A percentile compares a stretch with the other conserved stretches of the same genome.
Conservation (phyloP, 2,329 filamentous ascomycete genomes). For the Aspergillus thermomutatus region DNA sequence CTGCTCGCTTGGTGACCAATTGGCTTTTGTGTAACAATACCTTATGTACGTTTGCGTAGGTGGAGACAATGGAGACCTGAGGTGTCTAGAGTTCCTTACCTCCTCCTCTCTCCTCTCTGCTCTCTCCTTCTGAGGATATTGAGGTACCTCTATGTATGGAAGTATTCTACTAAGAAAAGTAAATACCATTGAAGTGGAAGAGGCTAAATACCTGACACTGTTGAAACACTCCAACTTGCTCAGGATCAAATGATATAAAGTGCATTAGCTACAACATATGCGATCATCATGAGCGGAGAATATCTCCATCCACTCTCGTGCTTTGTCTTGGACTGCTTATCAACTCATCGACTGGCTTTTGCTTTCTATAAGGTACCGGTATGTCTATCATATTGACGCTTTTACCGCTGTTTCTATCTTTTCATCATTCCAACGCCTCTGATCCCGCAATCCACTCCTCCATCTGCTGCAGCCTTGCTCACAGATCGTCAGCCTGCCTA, state of each 20-base stretch:
- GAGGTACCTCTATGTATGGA: too few relatives aligned
- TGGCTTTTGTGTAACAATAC: neutral
- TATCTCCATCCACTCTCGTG: neutral
- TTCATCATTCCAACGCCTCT: neutral
- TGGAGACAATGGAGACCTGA: neutral
- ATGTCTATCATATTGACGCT: neutral
- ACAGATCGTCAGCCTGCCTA: conserved; percentile 10
- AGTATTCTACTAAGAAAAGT: too few relatives aligned
- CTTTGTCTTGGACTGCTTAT: neutral
- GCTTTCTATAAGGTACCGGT: neutral
- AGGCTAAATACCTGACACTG: too few relatives aligned
- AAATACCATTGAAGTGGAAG: too few relatives aligned
- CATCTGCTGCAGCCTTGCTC: conserved; percentile 4
- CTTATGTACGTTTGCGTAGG: neutral
- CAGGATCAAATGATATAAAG: too few relatives aligned
- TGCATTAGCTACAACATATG: neutral
- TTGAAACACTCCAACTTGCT: too few relatives aligned
- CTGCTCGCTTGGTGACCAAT: neutral
- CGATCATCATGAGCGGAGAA: neutral
- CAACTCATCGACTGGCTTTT: neutral
- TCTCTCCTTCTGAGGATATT: too few relatives aligned
- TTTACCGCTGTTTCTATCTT: neutral
- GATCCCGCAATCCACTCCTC: neutral
- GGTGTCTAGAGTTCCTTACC: too few relatives aligned
- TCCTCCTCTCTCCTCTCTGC: too few relatives aligned